Base-by-base conservation (phyloP, 306 rosid species). In the Pterocarpus macrocarpus region DNA sequence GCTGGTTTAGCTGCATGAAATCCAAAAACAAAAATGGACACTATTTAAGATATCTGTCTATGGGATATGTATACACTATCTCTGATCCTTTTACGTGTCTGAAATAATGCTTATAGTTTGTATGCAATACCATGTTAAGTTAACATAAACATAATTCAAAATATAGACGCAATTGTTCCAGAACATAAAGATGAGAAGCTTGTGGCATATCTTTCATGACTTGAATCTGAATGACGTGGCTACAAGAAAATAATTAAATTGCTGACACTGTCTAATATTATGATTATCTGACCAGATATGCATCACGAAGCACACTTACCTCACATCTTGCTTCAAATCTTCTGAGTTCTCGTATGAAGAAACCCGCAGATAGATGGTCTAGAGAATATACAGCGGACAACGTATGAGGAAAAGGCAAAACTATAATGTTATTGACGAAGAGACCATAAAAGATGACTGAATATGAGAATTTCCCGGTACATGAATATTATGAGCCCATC, bases 331-430 rank as follows among this genome's bases (percentile, higher is more conserved):
- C 53, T 59, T 90, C 38, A 95, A 82, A 89, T 91, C 97, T 68
- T 88, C 90, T 39, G 94, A 84, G 28, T 74, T 56, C 83, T 90
- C 91, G 63, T 95, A 95, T 41, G 94, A 85, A 71, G 91, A 66
- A 67, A 86, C 79, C 73, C 98, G 82, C 85, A 82, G 80, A 73
- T 79, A 90, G 80, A 95, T 82, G 71, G 94, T 91, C 99, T 95
- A 86, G 82, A 64, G 47, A 66, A 81, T 67, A 87, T 49, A 52
- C 28, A 68, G 69, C 5, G 30, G 75, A 84, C 64, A 56, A 62
- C 45, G 78, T 73, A 59, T 69, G 71, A 79, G 69, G 72, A 75
- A 79, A 67, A 38, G 59, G 41, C 73, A 82, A 44, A 72, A 43
- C 47, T 28, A 28, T 17, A 10, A 38, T 49, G 66, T 39, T 50